Percentiles rank a stretch among this genome's conserved stretches.
Conservation (phyloP, 2,329 filamentous ascomycete species). For the Monascus ruber region DNA sequence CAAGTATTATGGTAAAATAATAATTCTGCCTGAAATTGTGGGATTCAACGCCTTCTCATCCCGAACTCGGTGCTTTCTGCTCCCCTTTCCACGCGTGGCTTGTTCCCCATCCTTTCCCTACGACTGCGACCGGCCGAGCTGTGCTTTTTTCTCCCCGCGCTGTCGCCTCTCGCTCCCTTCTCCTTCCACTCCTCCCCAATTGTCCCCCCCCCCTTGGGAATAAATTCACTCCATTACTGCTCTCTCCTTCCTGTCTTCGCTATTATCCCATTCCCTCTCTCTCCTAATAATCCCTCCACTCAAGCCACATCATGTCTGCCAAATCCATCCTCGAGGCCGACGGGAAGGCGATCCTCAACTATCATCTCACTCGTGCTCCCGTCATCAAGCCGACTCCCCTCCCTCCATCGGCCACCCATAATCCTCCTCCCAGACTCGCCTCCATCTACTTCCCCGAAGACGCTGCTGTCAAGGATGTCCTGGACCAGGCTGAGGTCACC, state of each 20-base stretch:
- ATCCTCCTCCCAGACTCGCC: conserved; percentile 79
- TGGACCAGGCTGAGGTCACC: conserved; percentile 90
- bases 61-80: too few relatives aligned
- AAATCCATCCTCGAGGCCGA: conserved; percentile 98
- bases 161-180: conserved; percentile 1
- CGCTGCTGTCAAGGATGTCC: conserved; percentile 66
- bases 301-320: conserved; percentile 60
- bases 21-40: too few relatives aligned
- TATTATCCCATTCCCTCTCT: not conserved
- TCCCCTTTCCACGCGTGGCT: too few relatives aligned
- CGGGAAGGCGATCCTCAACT: conserved; percentile 99
- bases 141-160: too few relatives aligned
- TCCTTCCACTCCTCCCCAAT: conserved; percentile 7
- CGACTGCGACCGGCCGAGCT: too few relatives aligned
- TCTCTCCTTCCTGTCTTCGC: conserved; percentile 12
- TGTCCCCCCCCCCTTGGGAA: conserved; percentile 4
- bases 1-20: too few relatives aligned
- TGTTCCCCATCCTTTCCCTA: too few relatives aligned
- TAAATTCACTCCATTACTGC: conserved; percentile 9
- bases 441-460: conserved; percentile 89
- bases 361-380: conserved; percentile 94
- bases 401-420: conserved; percentile 72
- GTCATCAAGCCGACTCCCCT: conserved; percentile 98
- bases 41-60: too few relatives aligned
- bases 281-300: conserved; percentile 1